Evolutionary conservation across 2,329 filamentous ascomycete genomes (phyloP).

Genomic region (Xylaria sp.): DNA sequence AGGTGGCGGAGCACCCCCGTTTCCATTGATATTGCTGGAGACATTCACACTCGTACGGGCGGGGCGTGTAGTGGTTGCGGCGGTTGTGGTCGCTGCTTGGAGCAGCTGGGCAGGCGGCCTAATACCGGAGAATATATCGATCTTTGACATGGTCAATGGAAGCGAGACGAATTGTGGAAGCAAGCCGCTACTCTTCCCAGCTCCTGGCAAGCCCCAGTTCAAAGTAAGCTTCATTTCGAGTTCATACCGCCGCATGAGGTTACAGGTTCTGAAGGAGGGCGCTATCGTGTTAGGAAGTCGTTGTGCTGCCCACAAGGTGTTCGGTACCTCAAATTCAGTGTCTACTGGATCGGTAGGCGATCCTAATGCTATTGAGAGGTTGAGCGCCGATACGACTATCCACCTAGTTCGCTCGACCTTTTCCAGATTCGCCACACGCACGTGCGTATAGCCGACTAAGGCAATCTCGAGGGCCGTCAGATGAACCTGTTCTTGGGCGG

Average conservation of each 20-base stretch:
- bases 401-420: conserved; percentile 78
- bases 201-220: conserved; percentile 66
- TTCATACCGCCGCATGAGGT: conserved; percentile 83
- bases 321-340: conserved; percentile 75
- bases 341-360: conserved; percentile 66
- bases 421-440: conserved; percentile 79
- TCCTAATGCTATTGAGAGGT: conserved; percentile 78
- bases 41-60: conserved; percentile 42
- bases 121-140: conserved; percentile 89
- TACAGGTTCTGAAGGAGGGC: conserved; percentile 89
- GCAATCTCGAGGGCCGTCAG: conserved; percentile 84
- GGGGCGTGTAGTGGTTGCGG: conserved; percentile 42
- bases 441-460: conserved; percentile 80
- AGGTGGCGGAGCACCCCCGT: conserved; percentile 50
- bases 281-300: conserved; percentile 86
- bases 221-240: conserved; percentile 84
- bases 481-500: conserved; percentile 75
- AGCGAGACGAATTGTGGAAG: conserved; percentile 78
- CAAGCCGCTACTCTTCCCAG: conserved; percentile 29
- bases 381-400: conserved; percentile 77
- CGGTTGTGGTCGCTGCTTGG: conserved; percentile 52
- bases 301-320: conserved; percentile 75
- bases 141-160: conserved; percentile 76
- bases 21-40: conserved; percentile 8
- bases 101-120: conserved; percentile 81